phyloP scores from a whole-genome alignment of 2,329 filamentous ascomycete genomes.

The Metarhizium sp. region DNA sequence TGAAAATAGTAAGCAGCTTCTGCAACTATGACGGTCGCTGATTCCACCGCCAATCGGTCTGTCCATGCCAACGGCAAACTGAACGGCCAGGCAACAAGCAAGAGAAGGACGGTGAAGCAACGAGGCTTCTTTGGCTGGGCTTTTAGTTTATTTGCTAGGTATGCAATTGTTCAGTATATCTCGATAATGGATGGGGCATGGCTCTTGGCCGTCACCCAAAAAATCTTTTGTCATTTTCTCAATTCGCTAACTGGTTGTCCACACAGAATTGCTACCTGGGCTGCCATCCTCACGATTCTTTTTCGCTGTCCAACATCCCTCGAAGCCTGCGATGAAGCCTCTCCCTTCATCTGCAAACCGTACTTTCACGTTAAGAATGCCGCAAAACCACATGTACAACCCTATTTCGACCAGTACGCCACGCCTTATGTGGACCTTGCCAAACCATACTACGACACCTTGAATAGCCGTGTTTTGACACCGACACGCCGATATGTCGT shows the following conservation, averaged over 20 bases:
- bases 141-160: constrained; percentile 47
- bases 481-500: constrained; percentile 59
- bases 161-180: constrained; percentile 11
- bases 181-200: too few species aligned
- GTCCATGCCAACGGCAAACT: constrained; percentile 23
- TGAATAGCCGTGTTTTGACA: constrained; percentile 55
- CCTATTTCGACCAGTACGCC: constrained; percentile 79
- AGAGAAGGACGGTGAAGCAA: constrained; percentile 13
- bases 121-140: constrained; percentile 25
- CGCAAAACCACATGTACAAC: constrained; percentile 65
- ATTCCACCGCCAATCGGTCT: constrained; percentile 30
- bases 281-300: constrained; percentile 67
- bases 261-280: constrained; percentile 71
- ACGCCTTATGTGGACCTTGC: constrained; percentile 71
- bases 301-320: constrained; percentile 72
- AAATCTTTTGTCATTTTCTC: too few species aligned
- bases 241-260: background rate
- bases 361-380: constrained; percentile 60
- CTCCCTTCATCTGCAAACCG: constrained; percentile 72
- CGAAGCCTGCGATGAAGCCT: constrained; percentile 56
- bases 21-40: constrained; percentile 21
- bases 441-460: constrained; percentile 62
- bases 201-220: too few species aligned
- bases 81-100: constrained; percentile 18
- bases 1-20: background rate